Base-by-base conservation (phyloP, 257 asterid genomes). In the Solanum chmielewskii region DNA sequence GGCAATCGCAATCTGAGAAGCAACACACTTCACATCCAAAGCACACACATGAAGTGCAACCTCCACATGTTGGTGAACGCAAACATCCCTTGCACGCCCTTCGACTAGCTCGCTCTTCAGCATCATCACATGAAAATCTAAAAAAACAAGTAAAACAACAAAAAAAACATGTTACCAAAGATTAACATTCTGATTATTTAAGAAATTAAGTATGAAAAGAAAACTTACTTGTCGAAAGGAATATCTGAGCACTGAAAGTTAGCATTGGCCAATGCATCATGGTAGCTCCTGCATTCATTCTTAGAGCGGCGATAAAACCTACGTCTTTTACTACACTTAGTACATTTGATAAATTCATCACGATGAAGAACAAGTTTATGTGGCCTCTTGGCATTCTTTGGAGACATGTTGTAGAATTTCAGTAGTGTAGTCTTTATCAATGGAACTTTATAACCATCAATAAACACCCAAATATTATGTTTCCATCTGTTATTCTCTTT, bases 31-130 rank as follows among this genome's bases (percentile, higher is more conserved):
- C 90, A 52, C 94, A 92, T n/a, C 93, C 94, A 81, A 91, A 91
- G 70, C 94, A 92, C 52, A 92, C 92, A 39, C 94, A 92, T 0
- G 92, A 87, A n/a, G 91, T 90, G 92, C 94, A 92, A 14, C 94
- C 94, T 83, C 89, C 86, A 92, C 93, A 92, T 4, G 92, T 92
- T 18, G 92, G 90, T 73, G 92, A 88, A 15, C 91, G 91, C 31
- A 83, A 39, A 76, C 94, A 92, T 27, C 93, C 93, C 83, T 91
- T 87, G 77, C 88, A 92, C 25, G 88, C 92, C 75, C 90, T 90
- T 12, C 93, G 90, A 64, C 94, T 91, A 27, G 90, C 93, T 89
- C 92, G 78, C 62, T 92, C 94, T 85, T 92, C 94, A n/a, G 90
- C 92, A 27, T 88, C 92, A 73, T 89, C 92, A 27, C 94, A 91